Conservation (phyloP, 2,329 filamentous ascomycete species). For the Fusarium anthophilum region DNA sequence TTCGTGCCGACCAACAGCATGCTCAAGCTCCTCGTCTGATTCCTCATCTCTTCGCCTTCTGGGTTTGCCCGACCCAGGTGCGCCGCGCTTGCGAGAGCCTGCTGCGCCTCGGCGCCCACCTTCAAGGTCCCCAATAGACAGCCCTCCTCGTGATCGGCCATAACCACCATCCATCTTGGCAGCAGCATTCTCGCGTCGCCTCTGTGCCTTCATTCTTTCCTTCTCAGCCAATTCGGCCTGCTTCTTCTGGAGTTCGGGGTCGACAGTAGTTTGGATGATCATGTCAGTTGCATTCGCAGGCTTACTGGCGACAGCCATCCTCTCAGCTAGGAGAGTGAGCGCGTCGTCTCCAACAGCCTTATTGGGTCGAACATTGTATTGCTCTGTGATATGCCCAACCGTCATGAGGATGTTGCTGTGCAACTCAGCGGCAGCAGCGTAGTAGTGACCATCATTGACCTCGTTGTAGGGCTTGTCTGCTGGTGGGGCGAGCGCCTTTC, state of each 20-base stretch:
- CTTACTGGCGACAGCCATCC: conserved; percentile 71
- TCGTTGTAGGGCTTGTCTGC: conserved; percentile 69
- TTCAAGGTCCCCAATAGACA: conserved; percentile 77
- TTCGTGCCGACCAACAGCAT: conserved; percentile 70
- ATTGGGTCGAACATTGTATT: conserved; percentile 74
- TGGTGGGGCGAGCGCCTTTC: conserved; percentile 73
- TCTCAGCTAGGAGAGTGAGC: conserved; percentile 72
- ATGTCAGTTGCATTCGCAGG: conserved; percentile 66
- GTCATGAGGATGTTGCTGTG: conserved; percentile 74
- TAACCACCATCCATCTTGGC: conserved; percentile 70
- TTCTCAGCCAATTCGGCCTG: conserved; percentile 79
- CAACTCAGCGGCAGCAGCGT: conserved; percentile 76
- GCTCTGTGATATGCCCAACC: conserved; percentile 79
- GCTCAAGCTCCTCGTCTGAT: conserved; percentile 77
- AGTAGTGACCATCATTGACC: conserved; percentile 77
- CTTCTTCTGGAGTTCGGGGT: conserved; percentile 79
- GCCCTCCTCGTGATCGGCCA: conserved; percentile 60
- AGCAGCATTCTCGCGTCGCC: conserved; percentile 73
- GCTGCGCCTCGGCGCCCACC: conserved; percentile 61
- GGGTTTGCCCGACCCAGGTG: conserved; percentile 58
- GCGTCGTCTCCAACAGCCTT: conserved; percentile 76
- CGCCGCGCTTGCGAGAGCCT: conserved; percentile 63
- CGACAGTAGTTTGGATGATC: conserved; percentile 75
- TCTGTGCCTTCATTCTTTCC: conserved; percentile 73
- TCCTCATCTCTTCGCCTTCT: conserved; percentile 74